Evolutionary conservation across 1,284 basidiomycete species (phyloP).

Genomic region (Uromyces viciae-fabae): DNA sequence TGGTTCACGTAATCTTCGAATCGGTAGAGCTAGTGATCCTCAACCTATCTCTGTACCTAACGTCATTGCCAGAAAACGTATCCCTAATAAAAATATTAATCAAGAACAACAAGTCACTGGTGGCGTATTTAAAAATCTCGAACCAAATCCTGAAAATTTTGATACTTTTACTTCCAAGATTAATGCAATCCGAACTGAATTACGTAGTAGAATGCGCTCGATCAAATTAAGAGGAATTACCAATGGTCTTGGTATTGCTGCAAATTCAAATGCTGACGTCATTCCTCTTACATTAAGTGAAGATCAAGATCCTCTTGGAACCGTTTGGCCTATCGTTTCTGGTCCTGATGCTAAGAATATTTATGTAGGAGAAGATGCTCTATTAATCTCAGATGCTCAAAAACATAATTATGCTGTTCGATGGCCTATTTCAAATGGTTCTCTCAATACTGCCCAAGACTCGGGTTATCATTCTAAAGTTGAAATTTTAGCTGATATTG

Average conservation of each 20-base stretch:
- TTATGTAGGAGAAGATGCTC: slow-evolving; percentile 71
- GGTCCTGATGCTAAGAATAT: slow-evolving; percentile 56
- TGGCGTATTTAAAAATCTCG: slow-evolving; percentile 21
- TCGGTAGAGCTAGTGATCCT: slow-evolving; percentile 86
- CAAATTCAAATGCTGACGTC: slow-evolving; percentile 59
- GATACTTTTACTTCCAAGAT: slow-evolving; percentile 69
- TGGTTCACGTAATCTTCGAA: slow-evolving; percentile 77
- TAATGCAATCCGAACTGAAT: slow-evolving; percentile 66
- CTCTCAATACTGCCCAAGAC: slow-evolving; percentile 64
- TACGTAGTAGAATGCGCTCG: slow-evolving; percentile 78
- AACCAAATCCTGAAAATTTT: slow-evolving; percentile 51
- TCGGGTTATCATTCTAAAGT: slow-evolving; percentile 68
- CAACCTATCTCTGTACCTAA: slow-evolving; percentile 70
- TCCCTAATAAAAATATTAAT: neutral
- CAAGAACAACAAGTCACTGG: neutral
- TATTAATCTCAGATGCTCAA: slow-evolving; percentile 68
- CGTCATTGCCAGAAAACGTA: slow-evolving; percentile 64
- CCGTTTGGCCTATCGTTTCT: slow-evolving; percentile 71
- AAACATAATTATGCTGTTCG: slow-evolving; percentile 66
- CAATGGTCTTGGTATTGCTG: slow-evolving; percentile 69
- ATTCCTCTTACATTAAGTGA: slow-evolving; percentile 73
- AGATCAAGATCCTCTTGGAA: slow-evolving; percentile 70
- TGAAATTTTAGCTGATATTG: slow-evolving; percentile 71
- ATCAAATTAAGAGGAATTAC: slow-evolving; percentile 77
- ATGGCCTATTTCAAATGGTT: slow-evolving; percentile 72